Conservation (phyloP, 2,329 filamentous ascomycete genomes). For the Colletotrichum caudatum region DNA sequence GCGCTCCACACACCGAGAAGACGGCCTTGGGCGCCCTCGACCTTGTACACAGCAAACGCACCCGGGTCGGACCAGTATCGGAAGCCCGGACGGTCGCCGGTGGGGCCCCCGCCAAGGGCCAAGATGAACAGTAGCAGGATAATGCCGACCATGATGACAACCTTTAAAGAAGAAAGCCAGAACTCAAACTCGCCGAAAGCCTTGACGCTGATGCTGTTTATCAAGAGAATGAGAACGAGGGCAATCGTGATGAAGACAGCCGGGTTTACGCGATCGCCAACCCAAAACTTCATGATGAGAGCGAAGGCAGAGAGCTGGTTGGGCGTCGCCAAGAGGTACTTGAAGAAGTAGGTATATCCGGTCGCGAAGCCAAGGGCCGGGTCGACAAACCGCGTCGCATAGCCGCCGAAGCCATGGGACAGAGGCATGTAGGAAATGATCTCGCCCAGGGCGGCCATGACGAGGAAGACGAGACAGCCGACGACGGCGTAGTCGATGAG, state of each 20-base stretch:
- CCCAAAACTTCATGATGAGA: constrained; percentile 44
- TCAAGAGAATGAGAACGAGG: constrained; percentile 47
- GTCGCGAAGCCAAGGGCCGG: constrained; percentile 34
- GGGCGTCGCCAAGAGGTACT: constrained; percentile 46
- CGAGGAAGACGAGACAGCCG: constrained; percentile 64
- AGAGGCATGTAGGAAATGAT: constrained; percentile 49
- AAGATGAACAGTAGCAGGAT: constrained; percentile 55
- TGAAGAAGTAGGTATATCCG: constrained; percentile 35
- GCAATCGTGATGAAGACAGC: constrained; percentile 37
- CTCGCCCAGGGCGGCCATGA: constrained; percentile 61
- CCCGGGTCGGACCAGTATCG: constrained; percentile 59
- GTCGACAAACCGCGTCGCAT: constrained; percentile 73
- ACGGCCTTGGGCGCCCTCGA: constrained; percentile 50
- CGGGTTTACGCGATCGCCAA: constrained; percentile 26
- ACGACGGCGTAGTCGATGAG: constrained; percentile 57
- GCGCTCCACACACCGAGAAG: constrained; percentile 57
- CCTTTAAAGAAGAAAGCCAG: constrained; percentile 59
- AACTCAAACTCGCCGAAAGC: constrained; percentile 52
- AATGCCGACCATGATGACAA: constrained; percentile 56
- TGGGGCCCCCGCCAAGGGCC: constrained; percentile 55
- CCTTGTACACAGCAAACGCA: constrained; percentile 54
- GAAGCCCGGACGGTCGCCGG: constrained; percentile 55
- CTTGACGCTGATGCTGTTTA: constrained; percentile 62
- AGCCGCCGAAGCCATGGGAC: constrained; percentile 69
- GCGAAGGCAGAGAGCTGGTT: constrained; percentile 56